These are phyloP conservation scores for Tolypocladium cylindrosporum DNA, from an alignment of 2,329 filamentous ascomycete species.

Conservation along the genomic window DNA sequence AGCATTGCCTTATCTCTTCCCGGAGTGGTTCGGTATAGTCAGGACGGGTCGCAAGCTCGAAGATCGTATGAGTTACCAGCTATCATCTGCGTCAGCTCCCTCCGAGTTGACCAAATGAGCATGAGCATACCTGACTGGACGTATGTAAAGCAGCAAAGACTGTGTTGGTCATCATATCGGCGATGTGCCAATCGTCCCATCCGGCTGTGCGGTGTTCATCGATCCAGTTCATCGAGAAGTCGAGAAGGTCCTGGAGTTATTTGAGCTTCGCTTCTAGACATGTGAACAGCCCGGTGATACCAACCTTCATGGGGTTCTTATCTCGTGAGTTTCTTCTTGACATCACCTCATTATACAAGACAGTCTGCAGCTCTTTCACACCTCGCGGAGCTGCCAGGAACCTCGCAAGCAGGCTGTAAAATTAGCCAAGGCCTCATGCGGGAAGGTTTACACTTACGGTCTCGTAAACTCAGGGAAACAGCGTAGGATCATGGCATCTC, in stretches of 20 bases:
- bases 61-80: constrained; percentile 5
- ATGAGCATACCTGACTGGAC: constrained; percentile 6
- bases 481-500: constrained; percentile 5
- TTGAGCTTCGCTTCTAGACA: neutral
- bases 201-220: neutral
- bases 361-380: constrained; percentile 1
- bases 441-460: neutral
- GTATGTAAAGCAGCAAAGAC: constrained; percentile 8
- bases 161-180: constrained; percentile 5
- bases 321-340: constrained; percentile 1
- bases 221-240: constrained; percentile 6
- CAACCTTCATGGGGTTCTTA: constrained; percentile 6
- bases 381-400: constrained; percentile 1
- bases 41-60: constrained; percentile 6
- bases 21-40: constrained; percentile 5
- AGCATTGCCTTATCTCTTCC: constrained; percentile 5
- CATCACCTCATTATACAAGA: constrained; percentile 3
- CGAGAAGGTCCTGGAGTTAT: constrained; percentile 4
- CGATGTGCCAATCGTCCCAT: constrained; percentile 3
- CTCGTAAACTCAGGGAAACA: constrained; percentile 2
- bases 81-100: neutral
- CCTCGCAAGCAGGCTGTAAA: constrained; percentile 1
- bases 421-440: neutral
- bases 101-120: neutral
- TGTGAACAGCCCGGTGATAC: neutral